phyloP scores from a whole-genome alignment of 169 alveolate genomes.

The Cryptosporidium tyzzeri region DNA sequence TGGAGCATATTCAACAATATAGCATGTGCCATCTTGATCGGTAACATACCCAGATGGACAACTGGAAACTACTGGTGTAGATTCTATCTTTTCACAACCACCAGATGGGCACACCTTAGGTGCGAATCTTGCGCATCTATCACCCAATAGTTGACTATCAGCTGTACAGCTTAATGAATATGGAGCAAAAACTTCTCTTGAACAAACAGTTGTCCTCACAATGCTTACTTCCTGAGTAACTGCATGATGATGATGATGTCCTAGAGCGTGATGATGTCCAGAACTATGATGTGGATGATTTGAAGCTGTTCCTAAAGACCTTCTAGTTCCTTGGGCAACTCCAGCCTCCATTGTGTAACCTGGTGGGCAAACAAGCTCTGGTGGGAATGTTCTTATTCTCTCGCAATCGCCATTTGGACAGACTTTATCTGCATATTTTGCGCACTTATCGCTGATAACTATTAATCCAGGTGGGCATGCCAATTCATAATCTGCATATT shows the following conservation, averaged over 20 bases:
- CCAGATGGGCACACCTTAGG: slow-evolving; percentile 77
- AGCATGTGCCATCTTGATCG: slow-evolving; percentile 73
- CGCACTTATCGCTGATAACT: slow-evolving; percentile 70
- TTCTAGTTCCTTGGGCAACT: slow-evolving; percentile 34
- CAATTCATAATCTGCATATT: slow-evolving; percentile 71
- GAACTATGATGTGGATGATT: slow-evolving; percentile 46
- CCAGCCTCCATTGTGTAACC: slow-evolving; percentile 77
- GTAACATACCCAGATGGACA: slow-evolving; percentile 76
- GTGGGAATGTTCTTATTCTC: slow-evolving; percentile 66
- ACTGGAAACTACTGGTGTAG: slow-evolving; percentile 73
- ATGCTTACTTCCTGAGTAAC: slow-evolving; percentile 27
- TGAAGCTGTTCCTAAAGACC: slow-evolving; percentile 29
- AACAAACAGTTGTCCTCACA: slow-evolving; percentile 72
- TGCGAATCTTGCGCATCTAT: slow-evolving; percentile 75
- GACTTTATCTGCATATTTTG: slow-evolving; percentile 73
- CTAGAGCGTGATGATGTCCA: slow-evolving; percentile 15
- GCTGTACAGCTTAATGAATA: slow-evolving; percentile 56
- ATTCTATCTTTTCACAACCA: slow-evolving; percentile 68
- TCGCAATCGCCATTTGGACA: slow-evolving; percentile 76
- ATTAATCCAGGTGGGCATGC: slow-evolving; percentile 75
- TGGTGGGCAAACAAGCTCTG: slow-evolving; percentile 74
- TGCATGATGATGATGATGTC: slow-evolving; percentile 34
- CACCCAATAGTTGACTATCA: slow-evolving; percentile 72
- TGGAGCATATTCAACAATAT: slow-evolving; percentile 76
- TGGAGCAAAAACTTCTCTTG: slow-evolving; percentile 75